Evolutionary conservation across 768 basidiomycete genomes (phyloP).

Genomic region (Suillus weaverae): DNA sequence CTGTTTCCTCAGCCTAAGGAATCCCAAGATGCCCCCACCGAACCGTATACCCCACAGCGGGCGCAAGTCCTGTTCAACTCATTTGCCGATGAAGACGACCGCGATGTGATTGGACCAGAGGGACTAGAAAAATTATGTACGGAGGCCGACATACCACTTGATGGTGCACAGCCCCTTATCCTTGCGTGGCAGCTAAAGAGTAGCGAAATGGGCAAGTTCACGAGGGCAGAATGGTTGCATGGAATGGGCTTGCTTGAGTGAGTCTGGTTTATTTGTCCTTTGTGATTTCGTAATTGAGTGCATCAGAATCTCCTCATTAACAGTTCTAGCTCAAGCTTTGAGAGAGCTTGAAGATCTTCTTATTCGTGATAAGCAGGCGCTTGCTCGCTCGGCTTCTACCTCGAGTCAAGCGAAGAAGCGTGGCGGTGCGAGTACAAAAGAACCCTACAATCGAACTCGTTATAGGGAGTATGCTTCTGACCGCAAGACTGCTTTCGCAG

Average conservation of each 20-base stretch:
- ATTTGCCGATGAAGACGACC: constrained; percentile 57
- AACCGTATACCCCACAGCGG: constrained; percentile 50
- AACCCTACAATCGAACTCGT: constrained; percentile 54
- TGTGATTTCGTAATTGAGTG: constrained; percentile 1
- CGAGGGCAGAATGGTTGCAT: constrained; percentile 67
- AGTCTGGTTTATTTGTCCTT: constrained; percentile 17
- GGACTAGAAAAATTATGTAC: constrained; percentile 71
- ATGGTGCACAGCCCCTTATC: constrained; percentile 69
- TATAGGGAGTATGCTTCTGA: constrained; percentile 53
- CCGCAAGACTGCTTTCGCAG: constrained; percentile 52
- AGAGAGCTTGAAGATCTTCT: constrained; percentile 66
- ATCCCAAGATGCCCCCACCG: constrained; percentile 9
- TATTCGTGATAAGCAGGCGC: constrained; percentile 45
- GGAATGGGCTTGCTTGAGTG: constrained; percentile 51
- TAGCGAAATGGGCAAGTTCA: constrained; percentile 72
- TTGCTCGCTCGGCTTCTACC: constrained; percentile 22
- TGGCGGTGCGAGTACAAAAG: constrained; percentile 18
- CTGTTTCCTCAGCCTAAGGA: not conserved
- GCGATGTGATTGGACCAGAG: constrained; percentile 61
- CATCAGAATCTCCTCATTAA: constrained; percentile 46
- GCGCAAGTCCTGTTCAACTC: constrained; percentile 57
- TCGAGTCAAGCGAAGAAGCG: constrained; percentile 36
- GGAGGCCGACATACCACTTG: constrained; percentile 70
- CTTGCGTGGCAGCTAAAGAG: constrained; percentile 75
- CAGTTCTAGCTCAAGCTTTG: constrained; percentile 49